These are phyloP conservation scores for Pseudozyma sp. DNA, from an alignment of 1,284 basidiomycete species.

Conservation along the genomic window DNA sequence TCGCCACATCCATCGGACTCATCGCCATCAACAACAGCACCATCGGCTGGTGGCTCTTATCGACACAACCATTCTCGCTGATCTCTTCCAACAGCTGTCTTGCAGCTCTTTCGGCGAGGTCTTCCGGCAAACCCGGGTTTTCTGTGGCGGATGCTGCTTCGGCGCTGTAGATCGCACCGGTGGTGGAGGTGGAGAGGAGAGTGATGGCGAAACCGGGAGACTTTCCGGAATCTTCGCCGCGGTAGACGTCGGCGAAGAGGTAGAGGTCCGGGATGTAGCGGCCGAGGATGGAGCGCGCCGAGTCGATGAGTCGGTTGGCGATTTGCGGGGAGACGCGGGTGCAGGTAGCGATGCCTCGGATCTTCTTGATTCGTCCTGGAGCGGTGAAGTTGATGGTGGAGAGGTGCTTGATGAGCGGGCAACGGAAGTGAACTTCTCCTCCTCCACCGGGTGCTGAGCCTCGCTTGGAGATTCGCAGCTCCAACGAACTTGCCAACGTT, in stretches of 20 bases:
- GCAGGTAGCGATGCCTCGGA: constrained; percentile 85
- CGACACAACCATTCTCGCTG: constrained; percentile 86
- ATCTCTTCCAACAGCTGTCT: constrained; percentile 83
- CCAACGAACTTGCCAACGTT: constrained; percentile 58
- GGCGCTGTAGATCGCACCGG: constrained; percentile 85
- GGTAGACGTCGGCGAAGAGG: constrained; percentile 97
- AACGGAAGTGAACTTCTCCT: constrained; percentile 92
- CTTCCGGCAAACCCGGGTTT: constrained; percentile 80
- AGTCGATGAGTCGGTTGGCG: constrained; percentile 96
- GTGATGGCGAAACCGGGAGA: constrained; percentile 96
- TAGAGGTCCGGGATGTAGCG: constrained; percentile 98
- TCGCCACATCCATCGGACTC: constrained; percentile 93
- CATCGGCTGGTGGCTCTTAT: constrained; percentile 88
- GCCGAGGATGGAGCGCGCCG: constrained; percentile 89
- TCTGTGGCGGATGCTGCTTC: constrained; percentile 78
- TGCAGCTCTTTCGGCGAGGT: constrained; percentile 85
- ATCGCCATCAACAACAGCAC: constrained; percentile 90
- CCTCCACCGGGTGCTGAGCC: constrained; percentile 92
- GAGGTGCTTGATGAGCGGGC: constrained; percentile 87
- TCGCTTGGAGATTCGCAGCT: constrained; percentile 85
- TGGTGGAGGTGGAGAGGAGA: constrained; percentile 90
- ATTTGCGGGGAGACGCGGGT: constrained; percentile 93
- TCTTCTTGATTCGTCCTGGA: constrained; percentile 88
- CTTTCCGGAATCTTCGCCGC: constrained; percentile 95
- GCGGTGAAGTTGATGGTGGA: constrained; percentile 88